Base-by-base conservation (phyloP, 2,329 filamentous ascomycete species). In the Cadophora luteo-olivacea region DNA sequence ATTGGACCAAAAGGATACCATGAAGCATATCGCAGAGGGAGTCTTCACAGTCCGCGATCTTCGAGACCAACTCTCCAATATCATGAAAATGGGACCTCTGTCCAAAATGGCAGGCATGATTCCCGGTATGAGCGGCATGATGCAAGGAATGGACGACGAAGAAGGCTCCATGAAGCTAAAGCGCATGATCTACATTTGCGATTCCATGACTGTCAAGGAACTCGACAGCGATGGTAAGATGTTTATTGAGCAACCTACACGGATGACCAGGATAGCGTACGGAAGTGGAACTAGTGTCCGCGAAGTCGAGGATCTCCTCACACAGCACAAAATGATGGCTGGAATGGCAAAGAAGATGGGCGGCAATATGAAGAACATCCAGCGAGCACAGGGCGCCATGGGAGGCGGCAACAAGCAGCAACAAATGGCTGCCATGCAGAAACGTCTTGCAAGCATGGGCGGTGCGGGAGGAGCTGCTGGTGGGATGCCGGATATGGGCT, bases 331-430 rank as follows among this genome's bases (percentile, higher is more conserved):
- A 75, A 97, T 98, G 92, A 99, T 99, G 96, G 92, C 93, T 0
- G 93, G 93, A 68, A 97, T 99, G 94, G 96, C 96, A 61, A 99
- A 98, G 89, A 97, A 97, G 84, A 97, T 99, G 89, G 95, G 96
- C 68, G 94, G 94, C 49, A 94, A 93, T 79, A 97, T 97, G 91
- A 96, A 96, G 83, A 97, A 97, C 79, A 97, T 98, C 91, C 93
- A 97, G 80, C 90, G 91, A 63, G 94, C 94, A 0, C 94, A 98
- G 81, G 91, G 92, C 66, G 93, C 92, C 72, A 93, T 97, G 90
- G 92, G 91, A 33, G 94, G 94, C 55, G 92, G 90, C 36, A 97
- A 97, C 82, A 95, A 96, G 80, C 88, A 93, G 38, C 93, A 97
- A 79, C 95, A 98, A 81, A 87, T 98, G 82, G 94, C 94, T 0